Evolutionary conservation across 345 rosid species (phyloP), one percentile per base, ranked within the genome.

Genomic region (Camelina neglecta): DNA sequence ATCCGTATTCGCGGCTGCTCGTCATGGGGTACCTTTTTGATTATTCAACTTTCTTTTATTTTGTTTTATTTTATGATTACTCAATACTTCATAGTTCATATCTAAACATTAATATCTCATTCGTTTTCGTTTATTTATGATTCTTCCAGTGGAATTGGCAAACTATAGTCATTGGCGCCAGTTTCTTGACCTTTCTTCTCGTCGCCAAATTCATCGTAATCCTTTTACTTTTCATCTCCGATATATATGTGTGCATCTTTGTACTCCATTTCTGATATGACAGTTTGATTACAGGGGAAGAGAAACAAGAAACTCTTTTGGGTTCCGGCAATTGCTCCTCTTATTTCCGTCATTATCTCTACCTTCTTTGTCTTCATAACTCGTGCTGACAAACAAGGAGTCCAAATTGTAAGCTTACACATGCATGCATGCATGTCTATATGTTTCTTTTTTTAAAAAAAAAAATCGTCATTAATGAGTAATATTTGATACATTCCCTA

Each of bases 81-180:
- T 18, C 18, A 18, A 18, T 18, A 18, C 18, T 18, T 18, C 18
- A 18, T 18, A 18, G 18, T 18, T 18, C 18, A 18, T 18, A 18
- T 18, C 18, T 18, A 18, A 18, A 18, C 18, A 18, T 18, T 18
- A 9, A 29, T 49, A 4, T 51, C 56, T 61, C 8, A 54, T 24
- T 42, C 2, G 5, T 0, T 47, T 33, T 54, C 11, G 1, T 62
- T 54, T 63, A 0, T 71, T 50, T 5, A 31, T 78, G 45, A 47
- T 24, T 47, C 48, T 73, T 81, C 78, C 91, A 93, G 98, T 94
- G 98, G 97, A 90, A 94, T 67, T 92, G 96, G 96, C 93, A 92
- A 79, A 92, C 97, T 66, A 88, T 90, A 61, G 74, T 86, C 31
- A 92, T 94, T 16, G 97, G 88, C 18, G 85, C 85, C 15, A 75